These are phyloP conservation scores for Ceratocystis cacaofunesta DNA, from an alignment of 2,329 filamentous ascomycete genomes.

Conservation along the genomic window DNA sequence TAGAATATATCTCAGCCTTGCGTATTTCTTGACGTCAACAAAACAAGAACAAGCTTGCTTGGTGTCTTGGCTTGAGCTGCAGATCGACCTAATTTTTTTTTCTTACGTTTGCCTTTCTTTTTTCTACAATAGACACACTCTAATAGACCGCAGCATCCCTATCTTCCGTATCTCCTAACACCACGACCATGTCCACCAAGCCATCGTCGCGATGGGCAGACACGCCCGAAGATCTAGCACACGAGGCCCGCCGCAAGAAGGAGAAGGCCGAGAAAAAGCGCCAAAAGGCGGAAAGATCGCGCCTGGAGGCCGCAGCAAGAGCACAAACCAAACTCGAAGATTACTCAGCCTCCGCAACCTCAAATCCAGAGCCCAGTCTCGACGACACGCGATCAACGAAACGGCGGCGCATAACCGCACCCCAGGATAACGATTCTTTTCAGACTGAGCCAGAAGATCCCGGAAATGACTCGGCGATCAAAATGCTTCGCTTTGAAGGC, in stretches of 20 bases:
- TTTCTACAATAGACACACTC: background rate
- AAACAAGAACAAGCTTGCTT: background rate
- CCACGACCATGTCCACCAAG: constrained; percentile 39
- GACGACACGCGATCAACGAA: constrained; percentile 39
- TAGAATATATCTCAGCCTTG: background rate
- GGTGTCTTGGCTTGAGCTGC: background rate
- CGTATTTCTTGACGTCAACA: background rate
- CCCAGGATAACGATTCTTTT: constrained; percentile 22
- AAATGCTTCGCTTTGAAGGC: constrained; percentile 55
- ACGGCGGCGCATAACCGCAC: constrained; percentile 44
- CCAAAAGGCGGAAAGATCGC: constrained; percentile 82
- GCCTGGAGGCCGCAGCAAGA: constrained; percentile 56
- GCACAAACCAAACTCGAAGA: constrained; percentile 17
- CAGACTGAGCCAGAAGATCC: constrained; percentile 19
- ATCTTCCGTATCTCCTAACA: background rate
- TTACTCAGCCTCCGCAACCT: constrained; percentile 21
- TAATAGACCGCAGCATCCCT: background rate
- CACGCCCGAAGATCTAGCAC: constrained; percentile 63
- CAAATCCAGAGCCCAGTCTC: constrained; percentile 18
- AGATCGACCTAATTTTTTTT: background rate
- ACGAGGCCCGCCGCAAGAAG: constrained; percentile 42
- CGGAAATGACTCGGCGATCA: constrained; percentile 28
- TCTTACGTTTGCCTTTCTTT: background rate
- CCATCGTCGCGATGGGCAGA: constrained; percentile 75
- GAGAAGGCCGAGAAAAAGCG: constrained; percentile 32